Evolutionary conservation across 352 stramenopile species (phyloP).

Genomic region (Globisporangium barbulae): DNA sequence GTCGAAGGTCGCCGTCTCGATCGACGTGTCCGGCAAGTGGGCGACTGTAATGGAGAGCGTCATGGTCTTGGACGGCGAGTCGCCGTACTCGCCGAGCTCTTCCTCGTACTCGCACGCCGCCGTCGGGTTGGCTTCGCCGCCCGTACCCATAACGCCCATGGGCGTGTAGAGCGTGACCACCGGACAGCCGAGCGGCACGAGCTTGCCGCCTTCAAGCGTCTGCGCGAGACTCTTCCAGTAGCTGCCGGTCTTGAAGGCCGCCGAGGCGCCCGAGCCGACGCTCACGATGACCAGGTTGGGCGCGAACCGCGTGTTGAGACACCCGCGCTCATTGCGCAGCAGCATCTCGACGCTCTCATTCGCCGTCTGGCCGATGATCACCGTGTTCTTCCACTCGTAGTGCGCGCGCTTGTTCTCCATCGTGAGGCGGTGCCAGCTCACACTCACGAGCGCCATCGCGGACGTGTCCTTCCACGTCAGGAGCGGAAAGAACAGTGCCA

Average conservation of each 20-base stretch:
- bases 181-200: constrained; percentile 36
- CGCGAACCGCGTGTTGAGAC: constrained; percentile 32
- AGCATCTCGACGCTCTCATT: constrained; percentile 36
- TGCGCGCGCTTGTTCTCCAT: constrained; percentile 18
- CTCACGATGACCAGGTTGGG: constrained; percentile 41
- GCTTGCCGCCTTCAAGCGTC: constrained; percentile 28
- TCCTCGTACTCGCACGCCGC: constrained; percentile 12
- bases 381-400: constrained; percentile 39
- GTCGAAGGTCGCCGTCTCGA: constrained; percentile 48
- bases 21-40: constrained; percentile 38
- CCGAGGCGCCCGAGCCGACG: constrained; percentile 24
- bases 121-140: not conserved
- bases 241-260: constrained; percentile 27
- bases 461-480: constrained; percentile 46
- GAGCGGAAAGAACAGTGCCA: constrained; percentile 38
- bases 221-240: constrained; percentile 38
- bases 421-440: constrained; percentile 22
- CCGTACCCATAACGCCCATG: constrained; percentile 25
- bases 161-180: constrained; percentile 37
- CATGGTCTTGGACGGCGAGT: constrained; percentile 14
- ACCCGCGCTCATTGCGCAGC: constrained; percentile 25
- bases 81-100: constrained; percentile 9
- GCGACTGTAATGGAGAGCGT: constrained; percentile 36
- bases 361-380: constrained; percentile 19
- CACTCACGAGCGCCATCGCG: constrained; percentile 30